Conservation (phyloP, 306 rosid species). For the Heteromeles arbutifolia region DNA sequence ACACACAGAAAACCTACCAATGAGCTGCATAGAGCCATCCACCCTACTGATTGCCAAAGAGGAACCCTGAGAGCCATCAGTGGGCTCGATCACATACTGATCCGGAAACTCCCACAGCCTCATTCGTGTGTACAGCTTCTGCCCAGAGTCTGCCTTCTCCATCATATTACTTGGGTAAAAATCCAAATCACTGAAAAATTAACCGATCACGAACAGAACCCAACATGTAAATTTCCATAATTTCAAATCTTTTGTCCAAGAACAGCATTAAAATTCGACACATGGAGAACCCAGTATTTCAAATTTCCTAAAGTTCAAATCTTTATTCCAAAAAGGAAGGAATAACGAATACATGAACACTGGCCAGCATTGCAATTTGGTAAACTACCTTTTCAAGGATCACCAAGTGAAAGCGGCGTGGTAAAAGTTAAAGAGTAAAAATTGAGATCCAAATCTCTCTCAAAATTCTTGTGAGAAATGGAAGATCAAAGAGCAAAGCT, state of each 20-base stretch:
- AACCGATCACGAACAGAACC: not conserved
- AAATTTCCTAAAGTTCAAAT: not conserved
- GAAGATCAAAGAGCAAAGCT: not conserved
- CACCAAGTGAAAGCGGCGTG: not conserved
- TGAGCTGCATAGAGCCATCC: slow-evolving; percentile 80
- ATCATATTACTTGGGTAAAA: slow-evolving; percentile 40
- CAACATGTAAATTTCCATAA: not conserved
- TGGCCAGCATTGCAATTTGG: not conserved
- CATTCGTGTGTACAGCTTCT: slow-evolving; percentile 79
- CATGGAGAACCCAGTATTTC: not conserved
- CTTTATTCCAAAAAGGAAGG: not conserved
- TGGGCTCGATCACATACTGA: slow-evolving; percentile 81
- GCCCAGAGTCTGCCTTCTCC: slow-evolving; percentile 83
- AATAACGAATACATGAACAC: not conserved
- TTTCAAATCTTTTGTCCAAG: not conserved
- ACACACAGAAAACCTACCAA: slow-evolving; percentile 39
- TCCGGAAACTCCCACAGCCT: slow-evolving; percentile 92
- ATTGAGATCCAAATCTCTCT: not conserved
- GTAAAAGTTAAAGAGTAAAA: not conserved
- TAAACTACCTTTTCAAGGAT: not conserved
- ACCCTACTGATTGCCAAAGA: slow-evolving; percentile 61
- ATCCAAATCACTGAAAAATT: slow-evolving; percentile 25
- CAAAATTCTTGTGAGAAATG: not conserved
- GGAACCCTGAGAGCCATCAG: slow-evolving; percentile 83
- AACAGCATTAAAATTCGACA: not conserved